Base-by-base conservation (phyloP, 495 filamentous ascomycete genomes). In the Neohortaea acidophila region DNA sequence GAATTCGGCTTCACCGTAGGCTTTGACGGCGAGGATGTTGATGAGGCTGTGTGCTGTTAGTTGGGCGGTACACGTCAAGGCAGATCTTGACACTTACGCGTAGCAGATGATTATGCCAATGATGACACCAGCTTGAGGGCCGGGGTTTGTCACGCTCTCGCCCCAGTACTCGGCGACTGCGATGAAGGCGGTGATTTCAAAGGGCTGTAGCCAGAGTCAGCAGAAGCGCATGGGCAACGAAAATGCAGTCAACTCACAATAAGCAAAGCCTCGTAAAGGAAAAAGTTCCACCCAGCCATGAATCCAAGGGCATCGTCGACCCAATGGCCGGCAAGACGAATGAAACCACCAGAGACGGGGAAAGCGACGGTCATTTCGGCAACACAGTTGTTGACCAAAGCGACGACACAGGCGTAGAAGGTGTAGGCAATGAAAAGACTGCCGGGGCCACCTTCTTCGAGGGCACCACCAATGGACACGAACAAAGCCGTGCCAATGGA, bases 231-330 rank as follows among this genome's bases (percentile, higher is more conserved):
- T n/a, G n/a, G n/a, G n/a, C n/a, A n/a, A n/a, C n/a, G n/a, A n/a
- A n/a, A n/a, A n/a, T n/a, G n/a, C n/a, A n/a, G n/a, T n/a, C n/a
- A n/a, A n/a, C n/a, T n/a, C n/a, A n/a, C n/a, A 27, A 72, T 69
- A 0, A 67, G 48, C 13, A 69, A 45, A 17, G 63, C 66, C 53
- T 65, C 57, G 49, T 75, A 77, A 21, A 78, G 52, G 55, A 77
- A 79, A 57, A 78, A 78, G 47, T 68, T 68, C 63, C 63, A 66
- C n/a, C 65, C 75, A 18, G 69, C 70, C 48, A 70, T 46, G 30
- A 48, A 48, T n/a, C 75, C 73, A 37, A 76, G 66, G 25, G 70
- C 62, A 21, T 78, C 62, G 41, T 68, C 64, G 3, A 65, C 60
- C 63, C 62, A 68, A 28, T 64, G 52, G 24, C 53, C 49, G 1